Conservation (phyloP, 1,284 basidiomycete species). For the Hypsizygus ulmarius region DNA sequence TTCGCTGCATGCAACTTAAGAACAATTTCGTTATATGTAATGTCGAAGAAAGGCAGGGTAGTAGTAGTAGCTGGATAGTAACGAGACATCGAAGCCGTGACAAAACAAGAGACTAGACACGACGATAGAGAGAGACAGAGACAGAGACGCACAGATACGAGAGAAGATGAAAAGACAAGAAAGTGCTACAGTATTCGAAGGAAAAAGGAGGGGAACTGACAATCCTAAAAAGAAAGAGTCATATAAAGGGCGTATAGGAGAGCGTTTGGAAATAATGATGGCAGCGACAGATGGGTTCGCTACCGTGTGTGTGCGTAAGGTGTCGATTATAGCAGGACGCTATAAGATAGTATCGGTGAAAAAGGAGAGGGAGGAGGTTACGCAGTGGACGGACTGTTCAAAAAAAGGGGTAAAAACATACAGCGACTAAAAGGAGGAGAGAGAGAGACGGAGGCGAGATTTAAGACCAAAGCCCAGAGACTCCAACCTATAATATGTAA, state of each 20-base stretch:
- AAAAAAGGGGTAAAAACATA: constrained; percentile 10
- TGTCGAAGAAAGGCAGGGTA: neutral
- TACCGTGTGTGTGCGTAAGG: constrained; percentile 9
- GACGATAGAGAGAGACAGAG: constrained; percentile 11
- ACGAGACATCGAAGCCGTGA: constrained; percentile 11
- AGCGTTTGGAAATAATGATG: constrained; percentile 11
- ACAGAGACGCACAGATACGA: too few species aligned
- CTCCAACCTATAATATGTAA: constrained; percentile 26
- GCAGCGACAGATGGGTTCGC: constrained; percentile 9
- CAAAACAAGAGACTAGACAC: constrained; percentile 18
- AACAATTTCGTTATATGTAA: neutral
- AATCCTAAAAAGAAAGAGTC: too few species aligned
- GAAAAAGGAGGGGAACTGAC: neutral
- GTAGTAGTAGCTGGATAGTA: constrained; percentile 25
- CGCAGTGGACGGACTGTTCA: constrained; percentile 9
- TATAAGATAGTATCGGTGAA: constrained; percentile 15
- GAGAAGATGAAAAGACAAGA: too few species aligned
- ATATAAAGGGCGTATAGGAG: constrained; percentile 5
- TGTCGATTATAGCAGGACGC: constrained; percentile 15
- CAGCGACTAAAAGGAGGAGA: constrained; percentile 15
- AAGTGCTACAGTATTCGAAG: constrained; percentile 13
- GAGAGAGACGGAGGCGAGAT: neutral
- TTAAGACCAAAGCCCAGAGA: constrained; percentile 16
- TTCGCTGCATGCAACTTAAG: too few species aligned
- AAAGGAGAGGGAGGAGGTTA: constrained; percentile 9